A percentile compares a stretch with the other conserved stretches of the same genome.
Evolutionary conservation across 2,329 filamentous ascomycete genomes (phyloP).

Genomic region (Metarhizium humberi): DNA sequence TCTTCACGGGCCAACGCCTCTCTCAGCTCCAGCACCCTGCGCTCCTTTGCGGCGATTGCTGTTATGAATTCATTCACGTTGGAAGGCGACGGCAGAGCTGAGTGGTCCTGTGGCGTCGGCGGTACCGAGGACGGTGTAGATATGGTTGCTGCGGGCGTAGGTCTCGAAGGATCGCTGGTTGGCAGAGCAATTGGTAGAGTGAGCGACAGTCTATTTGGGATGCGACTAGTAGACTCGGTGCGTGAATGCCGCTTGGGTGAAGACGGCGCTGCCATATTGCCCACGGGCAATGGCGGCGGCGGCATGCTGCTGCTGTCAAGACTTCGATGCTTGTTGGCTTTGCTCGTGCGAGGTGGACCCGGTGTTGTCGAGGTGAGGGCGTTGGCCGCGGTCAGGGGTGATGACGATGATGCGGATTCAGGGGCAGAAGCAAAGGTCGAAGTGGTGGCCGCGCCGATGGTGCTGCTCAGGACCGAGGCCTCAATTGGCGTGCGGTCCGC

Average conservation of each 20-base stretch:
- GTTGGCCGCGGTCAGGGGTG: not conserved
- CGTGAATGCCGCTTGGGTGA: slow-evolving; percentile 35
- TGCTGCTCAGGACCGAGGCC: slow-evolving; percentile 10
- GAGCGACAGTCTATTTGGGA: slow-evolving; percentile 49
- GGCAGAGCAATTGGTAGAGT: slow-evolving; percentile 52
- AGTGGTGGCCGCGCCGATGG: slow-evolving; percentile 14
- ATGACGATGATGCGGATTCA: slow-evolving; percentile 6
- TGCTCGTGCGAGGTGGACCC: not conserved
- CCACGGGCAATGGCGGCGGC: slow-evolving; percentile 27
- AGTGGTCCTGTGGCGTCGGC: slow-evolving; percentile 39
- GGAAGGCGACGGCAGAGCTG: slow-evolving; percentile 32
- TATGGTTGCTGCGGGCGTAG: slow-evolving; percentile 37
- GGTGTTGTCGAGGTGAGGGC: not conserved
- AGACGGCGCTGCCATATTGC: slow-evolving; percentile 28
- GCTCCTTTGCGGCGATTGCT: slow-evolving; percentile 84
- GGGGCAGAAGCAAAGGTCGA: slow-evolving; percentile 12
- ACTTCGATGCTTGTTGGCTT: not conserved
- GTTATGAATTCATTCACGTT: slow-evolving; percentile 68
- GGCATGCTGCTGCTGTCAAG: slow-evolving; percentile 16
- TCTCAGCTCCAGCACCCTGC: slow-evolving; percentile 78
- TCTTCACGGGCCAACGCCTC: slow-evolving; percentile 87
- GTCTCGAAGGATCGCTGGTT: slow-evolving; percentile 41
- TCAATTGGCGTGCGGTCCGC: slow-evolving; percentile 25
- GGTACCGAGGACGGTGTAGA: slow-evolving; percentile 31
- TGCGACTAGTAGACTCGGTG: slow-evolving; percentile 44